Base-by-base conservation (phyloP, 2,329 filamentous ascomycete genomes). In the Phoma sp. region DNA sequence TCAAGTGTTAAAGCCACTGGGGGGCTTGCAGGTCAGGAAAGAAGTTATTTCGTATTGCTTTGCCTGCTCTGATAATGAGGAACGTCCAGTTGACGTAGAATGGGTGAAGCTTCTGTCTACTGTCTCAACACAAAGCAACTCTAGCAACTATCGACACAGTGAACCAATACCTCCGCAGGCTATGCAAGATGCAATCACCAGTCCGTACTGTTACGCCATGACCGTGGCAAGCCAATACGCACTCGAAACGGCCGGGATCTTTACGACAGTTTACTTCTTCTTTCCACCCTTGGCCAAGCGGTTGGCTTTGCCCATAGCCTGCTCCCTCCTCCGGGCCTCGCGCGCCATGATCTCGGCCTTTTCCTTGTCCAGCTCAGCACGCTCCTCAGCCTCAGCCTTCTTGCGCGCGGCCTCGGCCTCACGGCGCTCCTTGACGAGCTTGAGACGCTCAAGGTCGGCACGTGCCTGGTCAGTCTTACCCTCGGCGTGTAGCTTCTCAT, bases 381-480 rank as follows among this genome's bases (percentile, higher is more conserved):
- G 75, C 75, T 82, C 80, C 66, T 80, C 78, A 37, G 79, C 79
- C 70, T 82, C 80, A 1, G 86, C 94, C 80, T 91, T 85, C 82
- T 94, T 93, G 68, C 92, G 82, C 27, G 88, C 90, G 48, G 91
- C 86, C 70, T 96, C 94, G 19, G 88, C 88, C 69, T 91, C 93
- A 61, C 95, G 86, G 80, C 92, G 89, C 82, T 96, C 91, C 43
- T 88, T 86, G 64, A 99, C 92, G 56, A 94, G 74, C 75, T 82
- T 87, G 70, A 99, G 79, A 51, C 95, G 85, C 55, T 92, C 94
- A 65, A 98, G 73, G 77, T 99, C 95, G 5, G 91, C 88, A 74
- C 91, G 89, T 43, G 94, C 93, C 82, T 97, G 91, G 58, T 99
- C 95, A 39, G 95, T 98, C 86, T 98, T 98, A 70, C 94, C 94